A percentile compares a stretch with the other conserved stretches of the same genome.
phyloP scores from a whole-genome alignment of 2,329 filamentous ascomycete genomes.

The Clonostachys byssicola region DNA sequence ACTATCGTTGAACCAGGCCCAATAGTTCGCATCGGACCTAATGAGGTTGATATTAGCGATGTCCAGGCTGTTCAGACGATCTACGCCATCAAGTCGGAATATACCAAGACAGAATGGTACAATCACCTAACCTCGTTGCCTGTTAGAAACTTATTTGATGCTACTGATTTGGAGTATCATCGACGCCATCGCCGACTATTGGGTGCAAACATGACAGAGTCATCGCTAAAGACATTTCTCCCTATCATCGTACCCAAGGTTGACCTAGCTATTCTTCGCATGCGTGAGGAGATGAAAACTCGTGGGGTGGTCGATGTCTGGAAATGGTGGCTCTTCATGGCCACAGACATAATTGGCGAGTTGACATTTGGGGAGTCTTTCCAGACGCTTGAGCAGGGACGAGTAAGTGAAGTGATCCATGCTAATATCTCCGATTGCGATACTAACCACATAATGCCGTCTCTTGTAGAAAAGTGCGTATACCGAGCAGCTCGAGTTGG shows the following conservation, averaged over 20 bases:
- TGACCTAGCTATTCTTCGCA: constrained; percentile 32
- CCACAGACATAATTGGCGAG: constrained; percentile 49
- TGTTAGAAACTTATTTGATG: constrained; percentile 26
- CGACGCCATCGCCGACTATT: constrained; percentile 33
- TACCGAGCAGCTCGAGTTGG: constrained; percentile 26
- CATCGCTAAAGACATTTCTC: constrained; percentile 21
- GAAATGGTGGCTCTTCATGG: constrained; percentile 50
- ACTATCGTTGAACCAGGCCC: constrained; percentile 9
- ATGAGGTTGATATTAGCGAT: constrained; percentile 12
- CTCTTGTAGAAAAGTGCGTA: constrained; percentile 32
- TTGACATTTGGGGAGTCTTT: constrained; percentile 54
- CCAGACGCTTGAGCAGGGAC: constrained; percentile 40
- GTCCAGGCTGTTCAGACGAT: constrained; percentile 19
- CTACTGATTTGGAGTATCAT: constrained; percentile 29
- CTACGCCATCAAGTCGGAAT: constrained; percentile 18
- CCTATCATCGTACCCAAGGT: constrained; percentile 26
- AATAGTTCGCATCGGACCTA: constrained; percentile 18
- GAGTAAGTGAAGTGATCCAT: constrained; percentile 25
- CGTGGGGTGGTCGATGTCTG: constrained; percentile 35
- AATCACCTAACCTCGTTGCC: constrained; percentile 7
- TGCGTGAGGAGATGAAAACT: constrained; percentile 33
- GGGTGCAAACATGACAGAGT: constrained; percentile 30
- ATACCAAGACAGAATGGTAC: constrained; percentile 16
- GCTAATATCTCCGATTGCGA: neutral
- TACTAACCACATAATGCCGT: neutral